Percentiles rank a stretch among this genome's conserved stretches.
These are phyloP conservation scores for Neobulgaria alba DNA, from an alignment of 2,329 filamentous ascomycete genomes.

Conservation along the genomic window DNA sequence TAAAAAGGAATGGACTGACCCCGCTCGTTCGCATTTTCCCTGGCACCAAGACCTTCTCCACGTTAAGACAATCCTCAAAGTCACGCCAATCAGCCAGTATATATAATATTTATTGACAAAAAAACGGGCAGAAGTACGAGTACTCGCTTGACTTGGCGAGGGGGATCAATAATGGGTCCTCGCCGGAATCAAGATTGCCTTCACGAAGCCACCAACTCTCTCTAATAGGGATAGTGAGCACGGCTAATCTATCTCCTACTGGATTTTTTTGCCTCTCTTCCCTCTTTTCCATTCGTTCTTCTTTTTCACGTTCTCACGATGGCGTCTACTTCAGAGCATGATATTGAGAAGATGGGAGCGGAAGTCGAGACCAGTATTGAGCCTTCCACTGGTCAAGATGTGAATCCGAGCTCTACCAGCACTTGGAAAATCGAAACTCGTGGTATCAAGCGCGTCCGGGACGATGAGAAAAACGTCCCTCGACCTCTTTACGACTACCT, in stretches of 20 bases:
- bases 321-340: conserved; percentile 4
- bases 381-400: not conserved
- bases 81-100: too few species aligned
- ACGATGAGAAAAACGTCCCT: conserved; percentile 42
- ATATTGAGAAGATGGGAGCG: conserved; percentile 8
- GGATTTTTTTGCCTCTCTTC: not conserved
- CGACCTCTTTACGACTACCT: conserved; percentile 41
- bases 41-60: too few species aligned
- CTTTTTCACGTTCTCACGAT: conserved; percentile 1
- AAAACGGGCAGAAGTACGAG: too few species aligned
- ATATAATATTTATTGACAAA: too few species aligned
- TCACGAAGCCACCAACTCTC: not conserved
- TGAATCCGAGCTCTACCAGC: not conserved
- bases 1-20: too few species aligned
- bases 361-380: conserved; percentile 3
- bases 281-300: not conserved
- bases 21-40: too few species aligned
- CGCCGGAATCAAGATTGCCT: not conserved
- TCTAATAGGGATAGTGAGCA: too few species aligned
- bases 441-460: conserved; percentile 47
- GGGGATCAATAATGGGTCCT: too few species aligned
- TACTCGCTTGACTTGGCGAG: too few species aligned
- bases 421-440: conserved; percentile 37
- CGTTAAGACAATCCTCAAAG: too few species aligned
- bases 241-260: too few species aligned